phyloP scores from a whole-genome alignment of 768 basidiomycete genomes.

The Podaxis pistillaris region DNA sequence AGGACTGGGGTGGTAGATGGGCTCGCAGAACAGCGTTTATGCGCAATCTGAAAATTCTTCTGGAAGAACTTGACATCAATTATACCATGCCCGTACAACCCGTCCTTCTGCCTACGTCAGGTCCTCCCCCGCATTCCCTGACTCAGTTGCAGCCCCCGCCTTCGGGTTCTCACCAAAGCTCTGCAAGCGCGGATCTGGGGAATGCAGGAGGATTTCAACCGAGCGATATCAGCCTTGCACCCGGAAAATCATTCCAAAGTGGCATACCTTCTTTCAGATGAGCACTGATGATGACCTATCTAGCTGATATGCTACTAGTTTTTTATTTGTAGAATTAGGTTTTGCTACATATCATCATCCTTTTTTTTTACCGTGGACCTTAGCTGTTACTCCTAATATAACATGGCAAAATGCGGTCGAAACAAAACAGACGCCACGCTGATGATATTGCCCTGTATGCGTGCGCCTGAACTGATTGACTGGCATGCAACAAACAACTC shows the following conservation, averaged over 20 bases:
- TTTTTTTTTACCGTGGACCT: not conserved
- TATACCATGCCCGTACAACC: constrained; percentile 77
- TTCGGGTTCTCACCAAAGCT: not conserved
- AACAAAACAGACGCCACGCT: too few species aligned
- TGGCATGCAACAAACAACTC: constrained; percentile 8
- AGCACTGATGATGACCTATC: not conserved
- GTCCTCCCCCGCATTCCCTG: constrained; percentile 12
- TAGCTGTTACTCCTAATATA: too few species aligned
- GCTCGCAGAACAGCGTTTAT: constrained; percentile 72
- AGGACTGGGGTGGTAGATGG: constrained; percentile 85
- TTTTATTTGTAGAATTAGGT: not conserved
- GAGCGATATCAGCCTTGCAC: constrained; percentile 21
- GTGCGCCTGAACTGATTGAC: not conserved
- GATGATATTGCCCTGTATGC: too few species aligned
- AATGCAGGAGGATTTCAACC: constrained; percentile 27
- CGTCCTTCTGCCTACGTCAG: constrained; percentile 46
- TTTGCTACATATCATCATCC: not conserved
- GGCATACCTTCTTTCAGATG: constrained; percentile 19
- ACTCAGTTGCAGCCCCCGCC: constrained; percentile 19
- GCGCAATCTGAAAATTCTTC: constrained; percentile 64
- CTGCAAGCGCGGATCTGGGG: constrained; percentile 15
- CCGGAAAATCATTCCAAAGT: constrained; percentile 20
- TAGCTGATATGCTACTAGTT: not conserved
- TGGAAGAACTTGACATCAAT: constrained; percentile 72
- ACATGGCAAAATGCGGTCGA: too few species aligned